Evolutionary conservation across 2,329 filamentous ascomycete genomes (phyloP).

Genomic region (Curvularia sp.): DNA sequence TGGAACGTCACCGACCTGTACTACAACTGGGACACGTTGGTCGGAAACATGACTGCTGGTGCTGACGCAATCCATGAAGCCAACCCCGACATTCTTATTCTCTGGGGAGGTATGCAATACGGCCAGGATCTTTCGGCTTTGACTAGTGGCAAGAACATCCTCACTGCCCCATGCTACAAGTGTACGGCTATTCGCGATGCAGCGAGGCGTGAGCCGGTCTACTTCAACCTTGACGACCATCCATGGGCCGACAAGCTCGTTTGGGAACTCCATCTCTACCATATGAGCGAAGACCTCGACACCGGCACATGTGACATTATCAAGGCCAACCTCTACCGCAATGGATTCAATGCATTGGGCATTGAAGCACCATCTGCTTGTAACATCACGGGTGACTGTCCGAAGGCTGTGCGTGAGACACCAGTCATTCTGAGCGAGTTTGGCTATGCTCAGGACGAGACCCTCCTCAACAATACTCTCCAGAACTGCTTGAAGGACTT

Average conservation of each 20-base stretch:
- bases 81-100: slow-evolving; percentile 61
- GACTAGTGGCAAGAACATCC: slow-evolving; percentile 48
- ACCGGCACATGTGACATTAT: slow-evolving; percentile 58
- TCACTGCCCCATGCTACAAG: slow-evolving; percentile 51
- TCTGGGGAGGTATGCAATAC: slow-evolving; percentile 63
- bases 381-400: slow-evolving; percentile 46
- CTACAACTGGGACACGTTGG: slow-evolving; percentile 44
- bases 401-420: slow-evolving; percentile 43
- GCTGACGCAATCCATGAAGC: slow-evolving; percentile 59
- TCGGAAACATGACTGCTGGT: slow-evolving; percentile 56
- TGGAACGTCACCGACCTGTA: slow-evolving; percentile 37
- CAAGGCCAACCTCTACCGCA: slow-evolving; percentile 58
- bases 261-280: slow-evolving; percentile 67
- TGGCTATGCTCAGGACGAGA: slow-evolving; percentile 47
- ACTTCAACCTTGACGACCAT: slow-evolving; percentile 57
- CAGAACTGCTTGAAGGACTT: slow-evolving; percentile 57
- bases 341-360: slow-evolving; percentile 58
- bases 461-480: slow-evolving; percentile 55
- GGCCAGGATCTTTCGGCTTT: slow-evolving; percentile 59
- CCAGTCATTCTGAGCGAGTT: slow-evolving; percentile 51
- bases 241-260: slow-evolving; percentile 63
- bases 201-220: slow-evolving; percentile 52
- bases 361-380: slow-evolving; percentile 47
- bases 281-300: slow-evolving; percentile 48
- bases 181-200: slow-evolving; percentile 54